Evolutionary conservation across 1,284 basidiomycete genomes (phyloP).

Genomic region (Ceratobasidium sp.): DNA sequence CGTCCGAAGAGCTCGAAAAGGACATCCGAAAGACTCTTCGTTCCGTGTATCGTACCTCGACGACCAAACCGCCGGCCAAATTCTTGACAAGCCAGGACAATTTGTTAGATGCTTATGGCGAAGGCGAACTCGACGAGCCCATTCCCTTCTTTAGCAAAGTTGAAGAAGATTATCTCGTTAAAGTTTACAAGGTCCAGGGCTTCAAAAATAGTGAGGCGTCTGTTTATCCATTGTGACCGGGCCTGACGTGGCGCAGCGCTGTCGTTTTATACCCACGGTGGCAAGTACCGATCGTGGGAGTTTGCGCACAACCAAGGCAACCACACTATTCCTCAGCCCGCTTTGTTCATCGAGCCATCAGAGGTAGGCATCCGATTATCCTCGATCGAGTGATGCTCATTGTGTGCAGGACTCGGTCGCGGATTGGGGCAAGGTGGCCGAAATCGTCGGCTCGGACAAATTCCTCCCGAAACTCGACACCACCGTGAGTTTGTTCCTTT

Average conservation of each 20-base stretch:
- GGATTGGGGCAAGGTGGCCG: slow-evolving; percentile 59
- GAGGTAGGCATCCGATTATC: slow-evolving; percentile 50
- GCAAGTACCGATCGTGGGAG: slow-evolving; percentile 57
- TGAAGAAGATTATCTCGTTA: slow-evolving; percentile 71
- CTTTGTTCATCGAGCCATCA: slow-evolving; percentile 62
- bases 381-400: not conserved
- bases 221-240: not conserved
- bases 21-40: slow-evolving; percentile 64
- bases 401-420: slow-evolving; percentile 65
- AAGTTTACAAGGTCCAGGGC: slow-evolving; percentile 62
- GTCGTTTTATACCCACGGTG: slow-evolving; percentile 62
- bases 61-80: slow-evolving; percentile 59
- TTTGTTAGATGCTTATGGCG: slow-evolving; percentile 60
- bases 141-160: slow-evolving; percentile 62
- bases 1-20: slow-evolving; percentile 59
- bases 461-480: slow-evolving; percentile 61
- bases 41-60: slow-evolving; percentile 58
- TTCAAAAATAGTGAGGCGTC: slow-evolving; percentile 63
- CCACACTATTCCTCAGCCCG: slow-evolving; percentile 62
- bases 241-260: slow-evolving; percentile 52
- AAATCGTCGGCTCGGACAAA: slow-evolving; percentile 53
- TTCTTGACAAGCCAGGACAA: slow-evolving; percentile 60
- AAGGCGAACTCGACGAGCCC: slow-evolving; percentile 49
- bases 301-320: slow-evolving; percentile 62
- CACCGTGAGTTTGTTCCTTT: slow-evolving; percentile 50